A percentile compares a stretch with the other conserved stretches of the same genome.
phyloP scores from a whole-genome alignment of 805 yeast genomes.

The Lachancea sp. region DNA sequence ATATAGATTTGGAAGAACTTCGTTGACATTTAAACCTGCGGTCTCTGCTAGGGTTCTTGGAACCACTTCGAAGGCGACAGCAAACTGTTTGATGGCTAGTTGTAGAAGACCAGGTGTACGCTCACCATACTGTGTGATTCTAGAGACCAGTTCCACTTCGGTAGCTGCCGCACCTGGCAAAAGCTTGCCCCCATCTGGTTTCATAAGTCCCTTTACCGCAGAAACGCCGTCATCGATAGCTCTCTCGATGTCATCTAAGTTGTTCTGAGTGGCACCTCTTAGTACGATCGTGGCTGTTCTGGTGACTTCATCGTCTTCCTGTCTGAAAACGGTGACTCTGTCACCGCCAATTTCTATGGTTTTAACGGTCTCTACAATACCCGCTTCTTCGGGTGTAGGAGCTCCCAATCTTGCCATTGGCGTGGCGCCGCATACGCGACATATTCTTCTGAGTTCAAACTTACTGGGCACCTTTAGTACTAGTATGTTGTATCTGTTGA shows the following conservation, averaged over 20 bases:
- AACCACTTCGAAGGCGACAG: constrained; percentile 88
- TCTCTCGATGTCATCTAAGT: constrained; percentile 89
- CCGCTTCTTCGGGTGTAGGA: constrained; percentile 92
- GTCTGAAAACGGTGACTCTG: constrained; percentile 90
- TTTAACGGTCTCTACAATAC: constrained; percentile 78
- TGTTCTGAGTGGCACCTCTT: constrained; percentile 94
- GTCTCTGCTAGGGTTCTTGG: constrained; percentile 93
- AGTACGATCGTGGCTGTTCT: constrained; percentile 88
- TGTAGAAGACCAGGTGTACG: constrained; percentile 89
- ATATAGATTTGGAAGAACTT: constrained; percentile 80
- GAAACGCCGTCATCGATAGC: constrained; percentile 96
- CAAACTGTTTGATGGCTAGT: constrained; percentile 89
- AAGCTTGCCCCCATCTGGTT: constrained; percentile 67
- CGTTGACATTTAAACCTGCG: constrained; percentile 85
- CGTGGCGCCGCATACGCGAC: constrained; percentile 96
- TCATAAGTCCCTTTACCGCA: constrained; percentile 81
- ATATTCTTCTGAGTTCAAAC: constrained; percentile 87
- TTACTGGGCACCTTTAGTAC: constrained; percentile 88
- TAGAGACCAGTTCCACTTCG: constrained; percentile 79
- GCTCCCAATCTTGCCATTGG: constrained; percentile 93
- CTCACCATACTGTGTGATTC: constrained; percentile 81
- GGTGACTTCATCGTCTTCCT: constrained; percentile 52
- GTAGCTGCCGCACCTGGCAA: constrained; percentile 96
- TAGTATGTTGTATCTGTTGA: constrained; percentile 78
- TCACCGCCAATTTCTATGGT: constrained; percentile 96